These are phyloP conservation scores for Aureobasidium mangrovei DNA, from an alignment of 2,329 filamentous ascomycete genomes.

Conservation along the genomic window DNA sequence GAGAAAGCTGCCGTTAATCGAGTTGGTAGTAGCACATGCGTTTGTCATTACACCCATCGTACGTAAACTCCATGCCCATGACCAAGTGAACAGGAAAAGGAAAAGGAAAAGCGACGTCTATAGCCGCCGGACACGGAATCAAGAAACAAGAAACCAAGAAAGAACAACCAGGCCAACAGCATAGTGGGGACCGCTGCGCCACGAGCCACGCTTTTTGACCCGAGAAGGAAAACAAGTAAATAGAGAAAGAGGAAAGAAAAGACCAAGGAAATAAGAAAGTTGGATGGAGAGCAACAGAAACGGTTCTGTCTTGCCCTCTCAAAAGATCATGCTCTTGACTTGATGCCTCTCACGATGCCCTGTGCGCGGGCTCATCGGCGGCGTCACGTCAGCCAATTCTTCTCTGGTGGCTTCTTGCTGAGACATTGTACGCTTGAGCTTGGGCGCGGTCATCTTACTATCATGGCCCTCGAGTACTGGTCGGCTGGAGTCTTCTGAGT, in stretches of 20 bases:
- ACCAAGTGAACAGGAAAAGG: too few species aligned
- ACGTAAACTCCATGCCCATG: too few species aligned
- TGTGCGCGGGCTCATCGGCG: conserved; percentile 24
- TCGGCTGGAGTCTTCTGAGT: conserved; percentile 10
- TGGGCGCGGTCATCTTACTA: conserved; percentile 7
- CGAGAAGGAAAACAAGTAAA: too few species aligned
- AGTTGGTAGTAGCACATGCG: too few species aligned
- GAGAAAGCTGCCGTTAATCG: too few species aligned
- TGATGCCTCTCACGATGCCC: conserved; percentile 26
- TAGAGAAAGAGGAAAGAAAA: background rate
- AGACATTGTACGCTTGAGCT: conserved; percentile 15
- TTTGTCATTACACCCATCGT: too few species aligned
- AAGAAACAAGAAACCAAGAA: too few species aligned
- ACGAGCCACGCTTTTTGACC: too few species aligned
- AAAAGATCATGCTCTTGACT: conserved; percentile 33
- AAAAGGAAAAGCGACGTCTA: too few species aligned
- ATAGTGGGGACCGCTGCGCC: too few species aligned
- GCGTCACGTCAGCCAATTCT: conserved; percentile 18
- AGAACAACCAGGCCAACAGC: too few species aligned
- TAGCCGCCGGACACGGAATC: too few species aligned
- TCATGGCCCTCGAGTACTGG: conserved; percentile 23
- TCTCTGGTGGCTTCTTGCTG: conserved; percentile 18
- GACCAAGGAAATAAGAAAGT: background rate
- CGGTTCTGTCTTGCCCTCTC: background rate
- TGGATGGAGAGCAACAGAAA: background rate